Evolutionary conservation across 257 asterid genomes (phyloP), one percentile per base, ranked within the genome.

Genomic region (Solanum boliviense): DNA sequence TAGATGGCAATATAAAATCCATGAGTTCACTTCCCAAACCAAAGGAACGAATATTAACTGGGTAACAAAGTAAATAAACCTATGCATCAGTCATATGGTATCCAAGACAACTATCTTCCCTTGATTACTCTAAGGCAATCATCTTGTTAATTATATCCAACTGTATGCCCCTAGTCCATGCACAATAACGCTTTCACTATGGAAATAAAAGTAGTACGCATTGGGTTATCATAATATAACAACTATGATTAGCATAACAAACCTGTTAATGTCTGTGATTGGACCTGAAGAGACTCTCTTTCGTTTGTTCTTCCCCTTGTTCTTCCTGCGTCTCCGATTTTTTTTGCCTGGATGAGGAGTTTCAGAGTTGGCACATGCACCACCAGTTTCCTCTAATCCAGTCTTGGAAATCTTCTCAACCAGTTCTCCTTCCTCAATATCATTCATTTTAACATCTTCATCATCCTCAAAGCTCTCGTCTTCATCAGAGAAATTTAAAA

Each of bases 341-440:
- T 79, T 91, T 86, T 39, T 88, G 83, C 34, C 83, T 41, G 93
- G 20, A 70, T 88, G 93, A 81, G 90, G 91, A 88, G 91, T 90
- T 73, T 56, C 90, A 48, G 88, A 90, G 84, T 88, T 88, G 78
- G 86, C 85, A 82, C 74, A 91, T 86, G 86, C 91, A 91, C 85
- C 92, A 87, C 89, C 86, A 72, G 52, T 86, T 85, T 89, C 94
- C 74, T 93, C 93, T 48, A 73, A 87, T 81, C 88, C 93, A 84
- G 90, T 90, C 89, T 90, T 88, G 7, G 93, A 87, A 38, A 85
- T 44, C 88, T 88, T 91, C 76, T 92, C 95, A 34, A 92, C 86
- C 27, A 96, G 84, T 90, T 95, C 98, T 68, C 98, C 98, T 74
- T 94, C 98, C 89, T 96, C 98, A 86, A 91, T 91, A 89, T 95